These are phyloP conservation scores for Penstemon newberryi DNA, from an alignment of 257 asterid genomes.

Conservation along the genomic window DNA sequence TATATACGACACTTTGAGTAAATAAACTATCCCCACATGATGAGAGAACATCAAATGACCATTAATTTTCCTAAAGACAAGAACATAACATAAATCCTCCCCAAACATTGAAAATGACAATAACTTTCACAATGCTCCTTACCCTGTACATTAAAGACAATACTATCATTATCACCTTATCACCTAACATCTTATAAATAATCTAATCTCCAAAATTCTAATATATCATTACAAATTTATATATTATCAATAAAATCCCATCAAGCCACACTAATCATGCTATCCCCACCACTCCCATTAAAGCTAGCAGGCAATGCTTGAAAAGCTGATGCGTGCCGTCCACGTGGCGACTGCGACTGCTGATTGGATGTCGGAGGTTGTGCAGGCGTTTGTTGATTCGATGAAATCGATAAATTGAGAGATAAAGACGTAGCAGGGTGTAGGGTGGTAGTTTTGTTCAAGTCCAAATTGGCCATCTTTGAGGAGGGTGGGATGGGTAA, in stretches of 20 bases:
- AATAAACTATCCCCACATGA: background rate
- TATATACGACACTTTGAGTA: background rate
- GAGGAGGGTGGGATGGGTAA: slow-evolving; percentile 78
- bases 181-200: slow-evolving; percentile 30
- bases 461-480: slow-evolving; percentile 70
- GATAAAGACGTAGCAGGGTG: slow-evolving; percentile 45
- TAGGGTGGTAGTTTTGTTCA: slow-evolving; percentile 41
- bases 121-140: slow-evolving; percentile 29
- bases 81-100: slow-evolving; percentile 23
- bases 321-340: slow-evolving; percentile 50
- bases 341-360: slow-evolving; percentile 39
- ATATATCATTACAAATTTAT: slow-evolving; percentile 31
- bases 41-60: slow-evolving; percentile 21
- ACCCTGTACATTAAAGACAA: slow-evolving; percentile 33
- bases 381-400: slow-evolving; percentile 30
- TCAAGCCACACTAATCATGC: slow-evolving; percentile 91
- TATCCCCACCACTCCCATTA: slow-evolving; percentile 77
- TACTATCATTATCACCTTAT: slow-evolving; percentile 24
- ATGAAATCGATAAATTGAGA: slow-evolving; percentile 52
- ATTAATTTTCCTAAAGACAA: slow-evolving; percentile 24
- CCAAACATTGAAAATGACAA: slow-evolving; percentile 34
- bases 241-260: slow-evolving; percentile 27
- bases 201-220: slow-evolving; percentile 27
- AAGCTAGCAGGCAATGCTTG: slow-evolving; percentile 65
- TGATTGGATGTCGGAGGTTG: slow-evolving; percentile 32